Base-by-base conservation (phyloP, 371 early-diverging fungal species). In the Mortierella sp. region DNA sequence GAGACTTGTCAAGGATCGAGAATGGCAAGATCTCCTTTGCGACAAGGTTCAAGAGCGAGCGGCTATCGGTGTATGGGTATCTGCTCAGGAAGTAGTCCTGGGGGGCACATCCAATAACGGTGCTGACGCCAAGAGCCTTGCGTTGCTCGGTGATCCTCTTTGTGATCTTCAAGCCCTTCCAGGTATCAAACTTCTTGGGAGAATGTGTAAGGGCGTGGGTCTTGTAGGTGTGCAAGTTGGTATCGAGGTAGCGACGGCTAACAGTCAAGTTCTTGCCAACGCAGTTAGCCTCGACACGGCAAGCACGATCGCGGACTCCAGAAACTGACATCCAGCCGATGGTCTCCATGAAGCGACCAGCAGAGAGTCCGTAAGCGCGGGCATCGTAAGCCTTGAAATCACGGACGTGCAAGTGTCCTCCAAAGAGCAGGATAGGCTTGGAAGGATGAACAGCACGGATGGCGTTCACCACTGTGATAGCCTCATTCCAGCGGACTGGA, bases 401-500 rank as follows among this genome's bases (percentile, higher is more conserved):
- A 54, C 89, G 84, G 21, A 83, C 69, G 65, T 89, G 89, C 73
- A 81, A 71, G 62, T 88, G 87, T 3, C 89, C 89, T 27, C 89
- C 86, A 39, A 89, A 67, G 40, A 89, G 58, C 21, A 84, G 71
- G 54, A 89, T 85, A 10, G 89, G 89, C 37, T 78, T 69, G 46
- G 84, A 73, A 12, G 85, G 86, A 48, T 81, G 78, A 24, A 72
- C 65, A 17, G 79, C 69, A 22, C 89, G 83, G 61, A 89, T 85
- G 24, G 87, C 85, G 5, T 77, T 63, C 47, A 85, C 62, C 24
- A 81, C 80, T 13, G 76, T 66, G 22, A 64, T 34, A 64, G 86
- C 81, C 59, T 89, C 89, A 16, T 67, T 58, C 52, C 66, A 80
- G 52, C 82, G 83, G 39, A 89, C 57, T 31, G 86, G 80, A 31